These are phyloP conservation scores for Dacryopinax spathularia DNA, from an alignment of 768 basidiomycete species.

Conservation along the genomic window DNA sequence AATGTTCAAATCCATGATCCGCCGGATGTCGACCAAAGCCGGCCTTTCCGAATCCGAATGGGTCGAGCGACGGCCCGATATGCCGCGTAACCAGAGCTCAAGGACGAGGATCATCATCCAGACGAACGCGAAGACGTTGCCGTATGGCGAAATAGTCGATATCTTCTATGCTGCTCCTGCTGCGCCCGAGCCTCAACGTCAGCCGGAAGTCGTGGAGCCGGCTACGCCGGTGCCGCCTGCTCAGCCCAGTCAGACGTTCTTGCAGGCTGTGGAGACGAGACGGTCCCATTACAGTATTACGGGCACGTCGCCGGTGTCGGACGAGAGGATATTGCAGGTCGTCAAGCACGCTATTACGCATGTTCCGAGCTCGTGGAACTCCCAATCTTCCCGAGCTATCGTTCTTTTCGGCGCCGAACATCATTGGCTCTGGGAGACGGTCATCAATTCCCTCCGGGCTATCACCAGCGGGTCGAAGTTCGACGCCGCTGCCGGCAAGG, in stretches of 20 bases:
- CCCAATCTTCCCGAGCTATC: background rate
- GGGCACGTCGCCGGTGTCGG: background rate
- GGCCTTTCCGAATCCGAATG: background rate
- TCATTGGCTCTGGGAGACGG: background rate
- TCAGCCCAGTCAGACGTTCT: background rate
- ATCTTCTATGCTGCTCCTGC: background rate
- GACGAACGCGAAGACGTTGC: background rate
- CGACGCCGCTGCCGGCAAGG: background rate
- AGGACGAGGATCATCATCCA: background rate
- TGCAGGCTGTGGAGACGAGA: background rate
- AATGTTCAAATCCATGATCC: background rate
- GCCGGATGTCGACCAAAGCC: background rate
- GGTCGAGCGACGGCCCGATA: background rate
- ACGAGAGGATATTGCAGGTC: background rate
- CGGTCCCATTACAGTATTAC: background rate
- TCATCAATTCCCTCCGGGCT: background rate
- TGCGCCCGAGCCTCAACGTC: background rate
- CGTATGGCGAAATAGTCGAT: background rate
- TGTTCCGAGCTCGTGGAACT: background rate
- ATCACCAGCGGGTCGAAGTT: background rate
- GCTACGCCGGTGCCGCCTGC: background rate
- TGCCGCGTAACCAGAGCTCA: background rate
- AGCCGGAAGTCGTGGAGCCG: too few relatives aligned
- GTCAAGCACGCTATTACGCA: background rate
- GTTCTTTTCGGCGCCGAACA: background rate